Evolutionary conservation across 208 protist species (phyloP), one percentile per base, ranked within the genome.

Genomic region (Crithidia brevicula): DNA sequence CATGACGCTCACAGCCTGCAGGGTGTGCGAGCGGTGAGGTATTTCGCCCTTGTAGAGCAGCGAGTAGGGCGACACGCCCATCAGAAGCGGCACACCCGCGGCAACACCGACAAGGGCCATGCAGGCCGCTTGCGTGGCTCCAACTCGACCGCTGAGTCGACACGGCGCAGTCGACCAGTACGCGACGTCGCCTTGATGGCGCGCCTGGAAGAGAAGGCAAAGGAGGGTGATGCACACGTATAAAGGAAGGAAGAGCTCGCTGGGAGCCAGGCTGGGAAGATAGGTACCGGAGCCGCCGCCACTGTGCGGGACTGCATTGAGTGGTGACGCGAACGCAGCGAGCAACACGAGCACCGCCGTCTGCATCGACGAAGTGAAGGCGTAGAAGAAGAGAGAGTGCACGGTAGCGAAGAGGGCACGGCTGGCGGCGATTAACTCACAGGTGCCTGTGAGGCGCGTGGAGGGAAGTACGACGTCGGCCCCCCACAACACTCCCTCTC

Each of bases 381-480:
- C 25, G 31, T 38, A 63, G 25, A 74, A 67, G 33, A 57, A 67
- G 25, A 75, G 25, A 25, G 28, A 13, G 61, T 69, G n/a, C n/a
- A 69, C 30, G 15, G 36, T 36, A 34, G 60, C 61, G 27, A 68
- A 75, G 45, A 69, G 9, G 4, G 34, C 60, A 43, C 61, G 69
- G 45, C 61, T 64, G 43, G 22, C 33, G 36, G 22, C 18, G 22
- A 75, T 42, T 27, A 75, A 31, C 9, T 64, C 61, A 18, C 27
- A 36, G 3, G n/a, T 28, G 7, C 33, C 31, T 16, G 22, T 36
- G 13, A 68, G 25, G 15, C 20, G 7, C 6, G 40, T 38, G 27
- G 61, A 68, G 18, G 61, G 64, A 18, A 75, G 61, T 4, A 61
- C 69, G 42, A 69, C 27, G 36, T 75, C 69, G 0, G 61, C 69